phyloP scores from a whole-genome alignment of 2,329 filamentous ascomycete species.

The Coniella lustricola region DNA sequence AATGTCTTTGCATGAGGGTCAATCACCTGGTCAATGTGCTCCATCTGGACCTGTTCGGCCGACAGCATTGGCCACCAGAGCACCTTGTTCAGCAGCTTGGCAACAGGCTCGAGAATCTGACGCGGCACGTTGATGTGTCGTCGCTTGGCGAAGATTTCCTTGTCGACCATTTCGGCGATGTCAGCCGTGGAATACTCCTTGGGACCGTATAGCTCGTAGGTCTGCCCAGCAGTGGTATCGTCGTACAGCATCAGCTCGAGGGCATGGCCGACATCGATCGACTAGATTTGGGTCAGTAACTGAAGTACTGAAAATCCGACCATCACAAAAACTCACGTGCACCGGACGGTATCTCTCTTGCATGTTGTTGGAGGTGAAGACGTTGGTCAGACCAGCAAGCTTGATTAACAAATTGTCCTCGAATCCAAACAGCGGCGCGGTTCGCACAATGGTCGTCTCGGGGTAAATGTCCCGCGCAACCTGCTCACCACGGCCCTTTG shows the following conservation, averaged over 20 bases:
- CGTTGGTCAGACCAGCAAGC: constrained; percentile 70
- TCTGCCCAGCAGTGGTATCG: constrained; percentile 83
- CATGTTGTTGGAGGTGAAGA: constrained; percentile 91
- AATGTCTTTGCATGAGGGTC: constrained; percentile 92
- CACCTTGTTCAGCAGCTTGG: constrained; percentile 67
- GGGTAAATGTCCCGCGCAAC: constrained; percentile 85
- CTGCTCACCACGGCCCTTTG: constrained; percentile 80
- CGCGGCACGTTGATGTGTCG: constrained; percentile 90
- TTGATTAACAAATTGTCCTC: constrained; percentile 88
- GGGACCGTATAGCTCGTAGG: constrained; percentile 89
- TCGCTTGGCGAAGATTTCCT: constrained; percentile 84
- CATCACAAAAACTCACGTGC: constrained; percentile 52
- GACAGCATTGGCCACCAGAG: constrained; percentile 87
- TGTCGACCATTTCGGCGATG: constrained; percentile 81
- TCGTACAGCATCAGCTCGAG: constrained; percentile 88
- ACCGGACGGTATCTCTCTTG: constrained; percentile 85
- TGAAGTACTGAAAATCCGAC: background rate
- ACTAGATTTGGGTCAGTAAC: constrained; percentile 34
- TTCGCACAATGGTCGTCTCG: constrained; percentile 93
- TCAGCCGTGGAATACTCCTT: constrained; percentile 86
- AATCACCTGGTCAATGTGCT: constrained; percentile 89
- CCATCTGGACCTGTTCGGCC: constrained; percentile 79
- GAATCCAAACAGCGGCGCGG: constrained; percentile 88
- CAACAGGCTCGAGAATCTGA: constrained; percentile 65
- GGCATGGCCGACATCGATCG: constrained; percentile 81